Conservation (phyloP, 169 alveolate genomes). For the Eimeria brunetti region DNA sequence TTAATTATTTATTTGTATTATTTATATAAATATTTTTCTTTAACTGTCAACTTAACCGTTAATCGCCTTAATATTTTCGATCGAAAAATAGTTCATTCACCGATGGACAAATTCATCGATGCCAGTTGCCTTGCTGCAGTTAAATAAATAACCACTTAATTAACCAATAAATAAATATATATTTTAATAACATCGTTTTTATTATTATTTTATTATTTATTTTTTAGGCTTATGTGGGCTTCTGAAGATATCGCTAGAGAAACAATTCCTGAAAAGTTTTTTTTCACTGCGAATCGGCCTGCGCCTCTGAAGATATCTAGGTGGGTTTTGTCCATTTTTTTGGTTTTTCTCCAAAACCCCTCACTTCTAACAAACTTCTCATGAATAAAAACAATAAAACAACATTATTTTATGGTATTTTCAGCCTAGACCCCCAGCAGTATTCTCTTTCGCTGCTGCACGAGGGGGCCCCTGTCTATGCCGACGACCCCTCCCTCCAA, state of each 20-base stretch:
- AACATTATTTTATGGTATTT: not conserved
- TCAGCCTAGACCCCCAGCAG: conserved; percentile 70
- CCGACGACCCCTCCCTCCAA: not conserved
- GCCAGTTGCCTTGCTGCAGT: too few species aligned
- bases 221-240: conserved; percentile 70
- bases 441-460: conserved; percentile 20
- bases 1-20: not conserved
- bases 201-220: not conserved
- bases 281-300: not conserved
- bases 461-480: conserved; percentile 62
- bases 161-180: not conserved
- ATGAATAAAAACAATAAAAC: not conserved
- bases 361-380: too few species aligned
- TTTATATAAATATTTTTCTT: not conserved
- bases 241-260: conserved; percentile 21
- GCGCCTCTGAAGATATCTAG: conserved; percentile 62
- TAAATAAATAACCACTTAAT: not conserved
- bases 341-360: too few species aligned
- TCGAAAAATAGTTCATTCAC: too few species aligned
- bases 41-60: too few species aligned
- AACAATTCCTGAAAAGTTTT: conserved; percentile 43
- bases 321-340: not conserved
- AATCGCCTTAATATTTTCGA: too few species aligned
- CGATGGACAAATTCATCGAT: too few species aligned
- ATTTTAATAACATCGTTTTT: not conserved